Percentiles rank a stretch among this genome's conserved stretches.
Conservation (phyloP, 192 early-diverging fungal species). For the Coemansia sp. region DNA sequence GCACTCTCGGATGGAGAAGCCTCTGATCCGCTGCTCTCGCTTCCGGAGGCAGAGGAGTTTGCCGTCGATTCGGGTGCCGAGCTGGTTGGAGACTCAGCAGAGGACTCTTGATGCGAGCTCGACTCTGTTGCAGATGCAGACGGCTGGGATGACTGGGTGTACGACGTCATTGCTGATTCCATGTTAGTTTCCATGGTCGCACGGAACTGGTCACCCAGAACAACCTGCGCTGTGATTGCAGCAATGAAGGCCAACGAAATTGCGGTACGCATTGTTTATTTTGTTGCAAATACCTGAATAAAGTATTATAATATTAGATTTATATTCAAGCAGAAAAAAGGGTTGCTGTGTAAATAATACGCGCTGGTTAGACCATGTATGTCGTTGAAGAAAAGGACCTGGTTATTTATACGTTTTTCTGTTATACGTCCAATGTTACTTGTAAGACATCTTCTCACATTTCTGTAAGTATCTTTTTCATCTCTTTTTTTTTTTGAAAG, state of each 20-base stretch:
- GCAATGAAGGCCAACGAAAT: slow-evolving; percentile 37
- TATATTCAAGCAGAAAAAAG: not conserved
- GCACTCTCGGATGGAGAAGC: not conserved
- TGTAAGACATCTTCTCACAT: not conserved
- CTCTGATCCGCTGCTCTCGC: not conserved
- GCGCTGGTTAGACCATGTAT: not conserved
- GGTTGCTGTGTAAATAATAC: not conserved
- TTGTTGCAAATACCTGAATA: slow-evolving; percentile 1
- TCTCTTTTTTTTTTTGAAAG: too few relatives aligned
- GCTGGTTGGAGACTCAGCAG: not conserved
- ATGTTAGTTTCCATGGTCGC: not conserved
- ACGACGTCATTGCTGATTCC: not conserved
- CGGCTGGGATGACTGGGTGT: slow-evolving; percentile 5
- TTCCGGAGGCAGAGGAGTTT: not conserved
- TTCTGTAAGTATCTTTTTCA: not conserved
- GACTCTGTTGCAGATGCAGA: slow-evolving; percentile 8
- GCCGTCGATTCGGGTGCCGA: not conserved
- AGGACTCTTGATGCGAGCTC: not conserved
- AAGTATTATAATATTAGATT: not conserved
- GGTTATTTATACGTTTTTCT: slow-evolving; percentile 11
- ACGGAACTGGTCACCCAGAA: slow-evolving; percentile 24
- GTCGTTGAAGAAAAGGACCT: not conserved
- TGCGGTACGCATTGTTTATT: slow-evolving; percentile 28
- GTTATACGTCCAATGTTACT: not conserved
- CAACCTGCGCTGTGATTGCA: slow-evolving; percentile 34